Conservation (phyloP, 306 rosid genomes). For the Neltuma alba region DNA sequence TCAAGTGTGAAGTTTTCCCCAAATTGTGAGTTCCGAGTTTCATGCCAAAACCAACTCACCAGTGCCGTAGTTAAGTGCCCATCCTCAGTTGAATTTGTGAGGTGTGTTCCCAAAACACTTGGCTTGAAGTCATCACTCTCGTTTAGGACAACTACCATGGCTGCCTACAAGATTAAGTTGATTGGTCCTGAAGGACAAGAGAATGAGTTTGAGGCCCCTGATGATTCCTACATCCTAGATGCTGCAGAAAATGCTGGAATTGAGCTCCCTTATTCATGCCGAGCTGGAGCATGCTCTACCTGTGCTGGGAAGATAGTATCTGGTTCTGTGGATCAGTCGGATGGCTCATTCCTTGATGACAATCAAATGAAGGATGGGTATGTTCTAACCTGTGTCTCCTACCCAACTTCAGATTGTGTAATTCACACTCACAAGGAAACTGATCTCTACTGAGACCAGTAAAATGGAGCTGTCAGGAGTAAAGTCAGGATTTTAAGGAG, state of each 20-base stretch:
- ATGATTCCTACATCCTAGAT: constrained; percentile 72
- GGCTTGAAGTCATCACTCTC: constrained; percentile 65
- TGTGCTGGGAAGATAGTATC: constrained; percentile 70
- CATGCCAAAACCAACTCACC: constrained; percentile 32
- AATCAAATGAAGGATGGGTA: constrained; percentile 61
- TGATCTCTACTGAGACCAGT: constrained; percentile 57
- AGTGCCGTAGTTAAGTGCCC: constrained; percentile 50
- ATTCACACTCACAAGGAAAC: constrained; percentile 84
- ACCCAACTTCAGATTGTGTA: constrained; percentile 73
- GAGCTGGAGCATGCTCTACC: constrained; percentile 89
- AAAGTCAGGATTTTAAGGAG: constrained; percentile 15
- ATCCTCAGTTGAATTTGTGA: constrained; percentile 53
- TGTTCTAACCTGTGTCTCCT: constrained; percentile 67
- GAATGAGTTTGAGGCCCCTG: constrained; percentile 73
- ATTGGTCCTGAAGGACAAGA: constrained; percentile 65
- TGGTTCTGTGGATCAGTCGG: constrained; percentile 76
- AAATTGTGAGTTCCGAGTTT: constrained; percentile 42
- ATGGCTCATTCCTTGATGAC: constrained; percentile 80
- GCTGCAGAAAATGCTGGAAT: constrained; percentile 77
- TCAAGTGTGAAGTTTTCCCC: constrained; percentile 52
- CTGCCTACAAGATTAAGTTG: constrained; percentile 71
- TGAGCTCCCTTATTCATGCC: constrained; percentile 87
- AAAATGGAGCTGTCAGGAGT: constrained; percentile 16
- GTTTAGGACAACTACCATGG: constrained; percentile 63
- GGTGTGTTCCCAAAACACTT: constrained; percentile 48